A percentile compares a stretch with the other conserved stretches of the same genome.
Conservation (phyloP, 495 filamentous ascomycete genomes). For the Aspergillus sclerotiicarbonarius region DNA sequence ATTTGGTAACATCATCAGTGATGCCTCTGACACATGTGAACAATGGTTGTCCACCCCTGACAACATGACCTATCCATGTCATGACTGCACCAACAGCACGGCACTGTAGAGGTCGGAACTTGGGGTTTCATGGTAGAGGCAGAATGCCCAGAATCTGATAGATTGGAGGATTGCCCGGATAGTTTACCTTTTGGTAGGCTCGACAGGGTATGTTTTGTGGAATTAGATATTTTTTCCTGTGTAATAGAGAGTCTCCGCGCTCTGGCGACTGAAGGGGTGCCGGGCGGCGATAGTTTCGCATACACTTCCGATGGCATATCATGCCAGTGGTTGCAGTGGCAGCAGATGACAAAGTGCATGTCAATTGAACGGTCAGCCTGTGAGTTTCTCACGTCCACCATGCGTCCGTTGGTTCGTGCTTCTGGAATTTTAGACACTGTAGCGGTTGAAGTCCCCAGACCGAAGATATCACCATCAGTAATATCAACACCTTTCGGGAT, state of each 20-base stretch:
- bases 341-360: slow-evolving; percentile 80
- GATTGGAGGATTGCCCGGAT: neutral
- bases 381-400: slow-evolving; percentile 19
- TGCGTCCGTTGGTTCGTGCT: slow-evolving; percentile 6
- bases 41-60: slow-evolving; percentile 67
- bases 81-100: slow-evolving; percentile 78
- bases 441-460: neutral
- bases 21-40: slow-evolving; percentile 65
- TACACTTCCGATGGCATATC: slow-evolving; percentile 76
- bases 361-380: slow-evolving; percentile 52
- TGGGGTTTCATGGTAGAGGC: slow-evolving; percentile 4
- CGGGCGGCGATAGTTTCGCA: slow-evolving; percentile 41
- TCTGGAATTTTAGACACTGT: neutral
- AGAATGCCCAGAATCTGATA: neutral
- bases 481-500: neutral
- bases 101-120: slow-evolving; percentile 53
- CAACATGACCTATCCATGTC: slow-evolving; percentile 71
- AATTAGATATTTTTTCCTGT: neutral
- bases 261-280: neutral
- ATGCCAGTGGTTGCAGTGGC: slow-evolving; percentile 77
- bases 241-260: neutral
- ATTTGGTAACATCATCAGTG: slow-evolving; percentile 37
- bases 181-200: neutral
- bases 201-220: neutral
- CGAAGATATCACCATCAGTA: neutral